These are phyloP conservation scores for Colletotrichum sansevieriae DNA, from an alignment of 2,329 filamentous ascomycete genomes.

Conservation along the genomic window DNA sequence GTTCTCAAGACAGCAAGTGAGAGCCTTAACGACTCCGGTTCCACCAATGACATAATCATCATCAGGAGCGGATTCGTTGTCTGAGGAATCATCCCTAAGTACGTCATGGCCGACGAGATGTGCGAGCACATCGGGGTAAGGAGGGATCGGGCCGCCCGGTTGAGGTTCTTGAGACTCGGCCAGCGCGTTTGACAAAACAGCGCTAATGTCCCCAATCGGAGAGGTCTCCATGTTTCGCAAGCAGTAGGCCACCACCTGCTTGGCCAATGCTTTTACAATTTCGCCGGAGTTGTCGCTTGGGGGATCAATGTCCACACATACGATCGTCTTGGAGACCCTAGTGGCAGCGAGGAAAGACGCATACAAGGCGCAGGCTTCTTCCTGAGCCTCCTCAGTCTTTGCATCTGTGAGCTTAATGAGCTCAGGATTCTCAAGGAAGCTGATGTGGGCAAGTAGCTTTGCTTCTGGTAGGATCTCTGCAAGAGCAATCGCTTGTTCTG, in stretches of 20 bases:
- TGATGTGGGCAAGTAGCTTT: conserved; percentile 84
- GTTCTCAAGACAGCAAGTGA: conserved; percentile 91
- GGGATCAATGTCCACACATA: conserved; percentile 93
- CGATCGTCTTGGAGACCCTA: conserved; percentile 83
- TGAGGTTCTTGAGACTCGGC: conserved; percentile 50
- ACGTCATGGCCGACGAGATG: conserved; percentile 84
- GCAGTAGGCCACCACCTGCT: conserved; percentile 95
- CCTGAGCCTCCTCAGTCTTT: conserved; percentile 82
- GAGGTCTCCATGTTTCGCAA: conserved; percentile 89
- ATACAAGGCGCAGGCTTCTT: conserved; percentile 94
- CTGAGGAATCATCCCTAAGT: conserved; percentile 65
- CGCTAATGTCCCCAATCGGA: conserved; percentile 73
- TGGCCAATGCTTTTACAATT: conserved; percentile 90
- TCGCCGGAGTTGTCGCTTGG: conserved; percentile 86
- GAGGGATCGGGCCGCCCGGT: conserved; percentile 48
- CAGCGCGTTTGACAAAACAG: conserved; percentile 55
- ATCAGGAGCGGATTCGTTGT: conserved; percentile 80
- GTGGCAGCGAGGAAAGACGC: conserved; percentile 91
- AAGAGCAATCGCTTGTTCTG: conserved; percentile 90
- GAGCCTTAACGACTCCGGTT: conserved; percentile 93
- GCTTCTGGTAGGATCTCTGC: conserved; percentile 92
- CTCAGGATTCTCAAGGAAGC: conserved; percentile 84
- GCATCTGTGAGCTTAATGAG: conserved; percentile 79
- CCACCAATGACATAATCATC: conserved; percentile 97
- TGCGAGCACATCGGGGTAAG: conserved; percentile 83